Base-by-base conservation (phyloP, 108 stramenopile species). In the Fragilariopsis cylindrus region DNA sequence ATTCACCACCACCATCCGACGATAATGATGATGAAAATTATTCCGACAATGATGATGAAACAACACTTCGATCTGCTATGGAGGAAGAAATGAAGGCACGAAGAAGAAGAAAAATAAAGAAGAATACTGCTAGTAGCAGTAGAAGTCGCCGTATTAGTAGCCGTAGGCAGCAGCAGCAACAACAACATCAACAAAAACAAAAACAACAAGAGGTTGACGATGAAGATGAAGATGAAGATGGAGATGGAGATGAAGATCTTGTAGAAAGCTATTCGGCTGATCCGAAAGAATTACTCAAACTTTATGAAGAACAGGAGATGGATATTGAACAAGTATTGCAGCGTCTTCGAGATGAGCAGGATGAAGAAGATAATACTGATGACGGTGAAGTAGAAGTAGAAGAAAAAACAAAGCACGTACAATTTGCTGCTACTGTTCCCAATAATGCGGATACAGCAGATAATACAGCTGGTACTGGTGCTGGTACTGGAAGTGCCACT, bases 251-350 rank as follows among this genome's bases (percentile, higher is more conserved):
- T 60, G 63, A 46, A 13, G 58, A 57, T 39, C 12, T 16, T 40
- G 21, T 45, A 30, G 16, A 67, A 2, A 30, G 69, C 48, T 82
- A 75, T 48, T 54, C 74, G n/a, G 75, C 83, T 0, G 81, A 84
- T 73, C 80, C 78, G 9, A 66, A 66, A 0, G 88, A 89, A 62
- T 47, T 86, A 56, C 73, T 70, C n/a, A 82, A 80, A 69, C 58
- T 89, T 12, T 75, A 69, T 16, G 84, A 89, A 78, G 88, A 89
- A 76, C 62, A 52, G n/a, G 66, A 64, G 4, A 85, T 89, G 88
- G 81, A 76, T 39, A 77, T 89, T 41, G 73, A 85, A 1, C 49
- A 81, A 19, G 81, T 87, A 3, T 39, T 90, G 70, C 58, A 85
- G 49, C 76, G 86, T 42, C 65, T 87, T 21, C 49, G 42, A 49